Evolutionary conservation across 1,139 yeast genomes (phyloP), one percentile per base, ranked within the genome.

Genomic region (Arxiozyma slooffiae): DNA sequence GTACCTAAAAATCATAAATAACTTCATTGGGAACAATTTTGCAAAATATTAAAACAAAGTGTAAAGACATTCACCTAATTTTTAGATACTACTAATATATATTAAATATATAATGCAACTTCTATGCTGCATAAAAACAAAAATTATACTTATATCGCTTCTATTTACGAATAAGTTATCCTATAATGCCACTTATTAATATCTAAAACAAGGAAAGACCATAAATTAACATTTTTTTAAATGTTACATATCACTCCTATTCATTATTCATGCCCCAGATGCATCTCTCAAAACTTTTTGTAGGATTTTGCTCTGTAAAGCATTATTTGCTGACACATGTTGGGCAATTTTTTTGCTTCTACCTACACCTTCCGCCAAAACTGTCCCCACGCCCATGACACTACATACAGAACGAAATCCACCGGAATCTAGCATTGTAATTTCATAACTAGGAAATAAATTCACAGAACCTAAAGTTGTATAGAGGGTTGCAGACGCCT

Each of bases 261-360:
- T 30, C n/a, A 30, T 2, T 14, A 30, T 11, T 30, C n/a, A 30
- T 11, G n/a, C 36, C 7, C n/a, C n/a, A 30, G n/a, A 11, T 18
- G 45, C 38, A 7, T 43, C 20, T 43, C 18, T 43, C 23, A 44
- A 21, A 8, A 39, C 23, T 22, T 30, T 18, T n/a, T 46, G 40
- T 20, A 47, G 23, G 17, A 16, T 22, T 17, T 21, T 16, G 11
- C 49, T 24, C 3, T 45, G 26, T 24, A 49, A 38, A 5, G 52
- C 52, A n/a, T 42, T 21, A 20, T 34, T 18, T 2, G 52, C 46
- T n/a, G 52, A 46, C 2, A 47, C 47, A 24, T 55, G 55, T 38
- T 58, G 50, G 1, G 60, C 50, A n/a, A 51, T 46, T 45, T 52
- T 57, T 39, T 58, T 58, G 38, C 54, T 58, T 40, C 56, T 52